phyloP scores from a whole-genome alignment of 2,329 filamentous ascomycete genomes.

The Berkeleyomyces rouxiae region DNA sequence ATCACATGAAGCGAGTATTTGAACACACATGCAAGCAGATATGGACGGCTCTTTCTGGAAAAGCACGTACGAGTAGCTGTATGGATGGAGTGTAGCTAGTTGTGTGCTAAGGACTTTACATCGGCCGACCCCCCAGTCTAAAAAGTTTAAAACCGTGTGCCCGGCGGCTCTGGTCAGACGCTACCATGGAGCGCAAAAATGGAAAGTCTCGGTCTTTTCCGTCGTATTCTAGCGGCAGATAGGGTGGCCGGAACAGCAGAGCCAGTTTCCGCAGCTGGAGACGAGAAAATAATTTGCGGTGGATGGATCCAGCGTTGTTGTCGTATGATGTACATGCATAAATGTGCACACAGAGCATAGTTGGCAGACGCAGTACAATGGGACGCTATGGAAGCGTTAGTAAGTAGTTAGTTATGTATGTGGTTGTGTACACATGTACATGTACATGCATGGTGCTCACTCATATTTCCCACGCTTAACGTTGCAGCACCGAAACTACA shows the following conservation, averaged over 20 bases:
- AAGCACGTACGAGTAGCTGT: no score
- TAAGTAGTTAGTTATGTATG: no score
- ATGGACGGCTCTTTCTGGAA: no score
- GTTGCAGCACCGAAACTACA: background rate
- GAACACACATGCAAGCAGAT: background rate
- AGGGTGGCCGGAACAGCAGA: background rate
- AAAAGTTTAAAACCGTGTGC: background rate
- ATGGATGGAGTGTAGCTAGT: background rate
- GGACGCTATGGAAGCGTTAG: no score
- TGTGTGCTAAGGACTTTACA: background rate
- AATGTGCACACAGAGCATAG: background rate
- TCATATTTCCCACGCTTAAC: background rate
- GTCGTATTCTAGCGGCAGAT: background rate
- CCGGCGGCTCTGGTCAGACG: background rate
- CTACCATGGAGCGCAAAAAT: background rate
- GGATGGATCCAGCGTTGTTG: background rate
- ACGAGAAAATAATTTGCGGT: background rate
- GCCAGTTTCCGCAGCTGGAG: background rate
- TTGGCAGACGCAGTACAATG: background rate
- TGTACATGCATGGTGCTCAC: no score
- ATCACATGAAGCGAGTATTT: background rate
- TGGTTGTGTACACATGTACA: no score
- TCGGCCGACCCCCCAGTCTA: background rate
- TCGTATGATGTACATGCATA: background rate
- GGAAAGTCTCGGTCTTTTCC: background rate